Base-by-base conservation (phyloP, 73 alveolate genomes). In the Paramecium sonneborni region DNA sequence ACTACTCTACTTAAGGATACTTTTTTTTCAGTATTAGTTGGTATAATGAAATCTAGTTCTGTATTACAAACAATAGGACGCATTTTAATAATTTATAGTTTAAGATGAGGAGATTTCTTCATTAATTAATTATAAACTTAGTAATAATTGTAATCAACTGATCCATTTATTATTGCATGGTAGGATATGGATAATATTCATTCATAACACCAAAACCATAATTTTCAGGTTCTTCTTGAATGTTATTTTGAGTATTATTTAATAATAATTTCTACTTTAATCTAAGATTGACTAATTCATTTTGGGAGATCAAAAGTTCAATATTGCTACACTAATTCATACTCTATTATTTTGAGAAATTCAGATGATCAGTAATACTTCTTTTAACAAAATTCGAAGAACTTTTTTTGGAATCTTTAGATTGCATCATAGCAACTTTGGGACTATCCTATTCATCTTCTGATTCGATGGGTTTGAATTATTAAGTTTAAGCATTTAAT, bases 121-220 rank as follows among this genome's bases (percentile, higher is more conserved):
- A 72, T 72, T 15, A 35, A 28, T 38, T 34, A 35, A 72, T 72
- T 35, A 52, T 52, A 52, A 72, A 70, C 12, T 35, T 72, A 35
- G 37, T 35, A 72, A 72, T 35, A 15, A 15, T 28, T 35, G 34
- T 72, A 72, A 72, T 72, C 32, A 35, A 72, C 8, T 37, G 32
- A 14, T 34, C 62, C 57, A 70, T 70, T 34, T 37, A 18, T 35
- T 70, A 21, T n/a, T 70, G 30, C 62, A 72, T 35, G 1, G 86
- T 35, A 1, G 35, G 32, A 72, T 79, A 79, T 79, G 56, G 38
- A 46, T 79, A 41, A 41, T 79, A 41, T 79, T 79, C 74, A 79
- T 43, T 39, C 44, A 26, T 30, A n/a, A 20, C 10, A 41, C 43
- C 26, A 3, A 79, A 43, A 11, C 26, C 26, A 30, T 3, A 79